These are phyloP conservation scores for Hemileccinum impolitum DNA, from an alignment of 768 basidiomycete species.

Conservation along the genomic window DNA sequence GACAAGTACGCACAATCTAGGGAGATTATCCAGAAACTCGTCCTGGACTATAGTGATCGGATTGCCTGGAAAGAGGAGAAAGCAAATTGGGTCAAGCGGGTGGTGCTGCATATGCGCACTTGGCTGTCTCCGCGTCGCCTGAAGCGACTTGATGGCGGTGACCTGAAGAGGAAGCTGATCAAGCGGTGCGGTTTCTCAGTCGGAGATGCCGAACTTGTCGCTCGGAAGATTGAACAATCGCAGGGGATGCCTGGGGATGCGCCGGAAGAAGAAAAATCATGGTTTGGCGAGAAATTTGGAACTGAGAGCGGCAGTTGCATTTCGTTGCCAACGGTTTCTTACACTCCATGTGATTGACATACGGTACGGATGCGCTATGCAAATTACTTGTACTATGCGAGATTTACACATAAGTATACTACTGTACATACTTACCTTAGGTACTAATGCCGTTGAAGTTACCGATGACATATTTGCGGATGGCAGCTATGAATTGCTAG, in stretches of 20 bases:
- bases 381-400: neutral
- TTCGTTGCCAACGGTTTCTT: slow-evolving; percentile 13
- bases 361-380: neutral
- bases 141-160: slow-evolving; percentile 7
- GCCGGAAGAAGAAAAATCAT: slow-evolving; percentile 14
- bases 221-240: slow-evolving; percentile 17
- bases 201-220: slow-evolving; percentile 18
- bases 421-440: neutral
- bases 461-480: neutral
- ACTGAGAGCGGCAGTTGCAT: slow-evolving; percentile 6
- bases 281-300: slow-evolving; percentile 19
- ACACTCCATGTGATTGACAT: slow-evolving; percentile 1
- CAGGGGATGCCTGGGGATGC: slow-evolving; percentile 2
- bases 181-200: slow-evolving; percentile 22
- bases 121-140: slow-evolving; percentile 20
- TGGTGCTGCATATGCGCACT: slow-evolving; percentile 23
- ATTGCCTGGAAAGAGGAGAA: slow-evolving; percentile 24
- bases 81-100: slow-evolving; percentile 24
- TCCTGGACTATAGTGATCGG: slow-evolving; percentile 16
- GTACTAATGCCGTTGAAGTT: slow-evolving; percentile 3
- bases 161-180: slow-evolving; percentile 20
- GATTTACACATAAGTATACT: neutral
- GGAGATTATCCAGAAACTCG: slow-evolving; percentile 17
- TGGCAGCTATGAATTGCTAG: neutral
- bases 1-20: slow-evolving; percentile 35